These are phyloP conservation scores for Eucalyptus marginata DNA, from an alignment of 345 rosid genomes.

Conservation along the genomic window DNA sequence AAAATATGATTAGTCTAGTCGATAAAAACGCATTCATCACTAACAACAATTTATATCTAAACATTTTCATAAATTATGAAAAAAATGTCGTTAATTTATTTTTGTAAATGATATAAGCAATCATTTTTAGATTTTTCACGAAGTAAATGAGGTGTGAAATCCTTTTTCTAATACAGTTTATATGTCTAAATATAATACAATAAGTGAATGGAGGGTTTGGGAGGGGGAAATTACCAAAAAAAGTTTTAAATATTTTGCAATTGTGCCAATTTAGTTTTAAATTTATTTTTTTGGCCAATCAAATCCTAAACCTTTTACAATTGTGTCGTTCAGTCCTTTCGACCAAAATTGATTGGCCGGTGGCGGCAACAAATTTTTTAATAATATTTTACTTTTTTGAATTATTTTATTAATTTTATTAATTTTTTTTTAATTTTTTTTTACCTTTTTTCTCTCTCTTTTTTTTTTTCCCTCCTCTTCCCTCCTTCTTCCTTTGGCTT, in stretches of 20 bases:
- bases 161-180: not conserved
- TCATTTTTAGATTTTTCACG: not conserved
- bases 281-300: too few species aligned
- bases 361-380: rapidly evolving
- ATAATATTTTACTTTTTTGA: too few species aligned
- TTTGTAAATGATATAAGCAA: rapidly evolving
- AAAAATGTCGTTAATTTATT: rapidly evolving
- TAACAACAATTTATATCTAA: rapidly evolving
- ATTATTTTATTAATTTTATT: too few species aligned
- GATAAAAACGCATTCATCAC: not conserved
- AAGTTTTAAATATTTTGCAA: rapidly evolving
- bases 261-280: rapidly evolving
- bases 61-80: not conserved
- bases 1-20: not conserved
- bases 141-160: not conserved
- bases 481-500: too few species aligned
- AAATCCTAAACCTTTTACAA: rapidly evolving
- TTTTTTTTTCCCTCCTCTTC: too few species aligned
- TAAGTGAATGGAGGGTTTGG: not conserved
- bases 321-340: rapidly evolving
- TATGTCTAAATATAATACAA: not conserved
- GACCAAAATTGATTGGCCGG: rapidly evolving
- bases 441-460: rapidly evolving
- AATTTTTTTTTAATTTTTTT: too few species aligned
- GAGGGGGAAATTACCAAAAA: too few species aligned